Percentiles rank a stretch among this genome's conserved stretches.
Conservation (phyloP, 2,329 filamentous ascomycete species). For the Pochonia chlamydosporia region DNA sequence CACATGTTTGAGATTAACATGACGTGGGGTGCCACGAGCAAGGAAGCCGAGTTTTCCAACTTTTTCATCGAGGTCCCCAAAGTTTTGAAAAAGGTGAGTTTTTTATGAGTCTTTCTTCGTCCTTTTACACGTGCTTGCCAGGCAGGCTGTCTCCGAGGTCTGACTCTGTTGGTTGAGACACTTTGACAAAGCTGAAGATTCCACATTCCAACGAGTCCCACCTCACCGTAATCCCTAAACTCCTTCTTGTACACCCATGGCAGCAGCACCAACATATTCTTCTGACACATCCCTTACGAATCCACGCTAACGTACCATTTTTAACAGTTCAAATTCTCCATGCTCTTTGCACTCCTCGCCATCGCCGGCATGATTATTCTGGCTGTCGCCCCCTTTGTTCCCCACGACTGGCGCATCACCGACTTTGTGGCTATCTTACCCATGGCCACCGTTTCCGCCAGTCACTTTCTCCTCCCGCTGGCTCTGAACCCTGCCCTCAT, state of each 20-base stretch:
- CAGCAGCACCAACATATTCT: background rate
- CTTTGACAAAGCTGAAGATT: no score
- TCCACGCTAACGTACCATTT: conserved; percentile 14
- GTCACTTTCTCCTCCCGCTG: conserved; percentile 66
- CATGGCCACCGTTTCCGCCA: conserved; percentile 63
- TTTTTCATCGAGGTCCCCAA: conserved; percentile 82
- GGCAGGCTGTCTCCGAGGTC: no score
- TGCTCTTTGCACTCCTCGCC: conserved; percentile 53
- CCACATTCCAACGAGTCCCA: background rate
- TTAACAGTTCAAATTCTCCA: conserved; percentile 63
- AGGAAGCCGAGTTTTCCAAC: conserved; percentile 74
- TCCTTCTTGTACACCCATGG: background rate
- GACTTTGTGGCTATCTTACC: conserved; percentile 73
- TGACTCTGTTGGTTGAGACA: no score
- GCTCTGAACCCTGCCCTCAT: conserved; percentile 74
- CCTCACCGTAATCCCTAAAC: no score
- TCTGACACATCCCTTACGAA: background rate
- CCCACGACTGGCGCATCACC: conserved; percentile 58
- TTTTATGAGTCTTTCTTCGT: background rate
- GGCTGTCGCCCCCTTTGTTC: conserved; percentile 58
- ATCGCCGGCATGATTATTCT: conserved; percentile 60
- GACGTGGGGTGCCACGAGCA: conserved; percentile 78
- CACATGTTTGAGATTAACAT: conserved; percentile 87
- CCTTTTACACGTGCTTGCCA: no score
- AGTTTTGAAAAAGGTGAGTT: conserved; percentile 67